Evolutionary conservation across 2,329 filamentous ascomycete species (phyloP).

Genomic region (Botryotinia narcissicola): DNA sequence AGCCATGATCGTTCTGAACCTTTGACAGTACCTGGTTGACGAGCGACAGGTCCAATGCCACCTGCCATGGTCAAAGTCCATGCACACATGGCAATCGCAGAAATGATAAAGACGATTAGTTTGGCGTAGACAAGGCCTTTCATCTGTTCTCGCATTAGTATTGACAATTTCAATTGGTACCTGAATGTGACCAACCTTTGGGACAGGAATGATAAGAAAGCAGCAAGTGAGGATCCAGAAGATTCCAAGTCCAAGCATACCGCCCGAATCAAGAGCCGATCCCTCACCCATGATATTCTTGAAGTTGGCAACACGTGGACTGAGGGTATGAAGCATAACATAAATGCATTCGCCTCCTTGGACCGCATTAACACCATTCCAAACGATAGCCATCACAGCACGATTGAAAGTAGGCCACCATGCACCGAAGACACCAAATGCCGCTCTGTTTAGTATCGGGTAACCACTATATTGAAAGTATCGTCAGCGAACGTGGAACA

Average conservation of each 20-base stretch:
- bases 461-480: slow-evolving; percentile 32
- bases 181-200: slow-evolving; percentile 32
- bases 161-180: slow-evolving; percentile 19
- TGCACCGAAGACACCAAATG: slow-evolving; percentile 46
- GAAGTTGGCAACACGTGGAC: slow-evolving; percentile 43
- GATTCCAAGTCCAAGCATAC: slow-evolving; percentile 45
- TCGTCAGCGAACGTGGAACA: neutral
- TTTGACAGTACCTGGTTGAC: slow-evolving; percentile 35
- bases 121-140: slow-evolving; percentile 39
- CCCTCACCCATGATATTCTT: slow-evolving; percentile 43
- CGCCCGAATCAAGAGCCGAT: slow-evolving; percentile 43
- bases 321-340: slow-evolving; percentile 45
- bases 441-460: slow-evolving; percentile 44
- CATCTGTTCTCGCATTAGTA: slow-evolving; percentile 34
- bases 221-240: slow-evolving; percentile 45
- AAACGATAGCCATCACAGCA: slow-evolving; percentile 41
- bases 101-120: slow-evolving; percentile 41
- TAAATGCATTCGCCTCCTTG: slow-evolving; percentile 41
- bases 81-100: slow-evolving; percentile 42
- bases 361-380: slow-evolving; percentile 44
- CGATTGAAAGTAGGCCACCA: slow-evolving; percentile 47
- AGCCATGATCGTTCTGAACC: slow-evolving; percentile 42
- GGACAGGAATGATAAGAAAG: slow-evolving; percentile 42
- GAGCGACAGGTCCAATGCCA: slow-evolving; percentile 34
- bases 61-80: slow-evolving; percentile 42